Evolutionary conservation across 169 alveolate genomes (phyloP), one percentile per base, ranked within the genome.

Genomic region (Cryptosporidium sp.): DNA sequence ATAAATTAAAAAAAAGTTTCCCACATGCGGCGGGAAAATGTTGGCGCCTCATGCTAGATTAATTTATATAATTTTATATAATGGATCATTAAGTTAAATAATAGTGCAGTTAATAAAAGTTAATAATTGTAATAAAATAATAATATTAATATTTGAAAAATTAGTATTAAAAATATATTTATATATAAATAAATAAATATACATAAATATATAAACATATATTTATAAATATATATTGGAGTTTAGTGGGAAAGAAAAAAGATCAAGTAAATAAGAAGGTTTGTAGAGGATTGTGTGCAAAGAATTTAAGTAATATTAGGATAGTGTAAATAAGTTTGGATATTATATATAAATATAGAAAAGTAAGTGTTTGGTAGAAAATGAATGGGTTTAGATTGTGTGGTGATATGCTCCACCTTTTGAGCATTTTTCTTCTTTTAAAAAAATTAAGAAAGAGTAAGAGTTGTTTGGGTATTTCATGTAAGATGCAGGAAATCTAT

Each of bases 401-500:
- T 26, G 99, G 98, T 10, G 99, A 97, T 84, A 85, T 96, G 94
- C 95, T 98, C 67, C 99, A 97, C 92, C 93, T 97, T 52, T 91
- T 93, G 84, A 96, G 99, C 67, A 94, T 97, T 85, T 91, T 97
- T 44, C 93, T 97, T 56, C 98, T 98, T 62, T 93, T 97, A 58
- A 93, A 92, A 93, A 96, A 97, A 93, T 95, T 97, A 84, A 91
- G 96, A 84, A 93, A 93, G 69, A 91, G 97, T 62, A 97, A 96
- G 86, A 96, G 95, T 87, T 97, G 99, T 86, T 94, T 96, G 92
- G 99, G 99, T 2, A 95, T 98, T 56, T 96, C 99, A 21, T 95
- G 98, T 84, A 95, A 97, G 91, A 98, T 98, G 96, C 99, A 97
- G 92, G 99, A 98, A 93, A 93, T 97, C 87, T 98, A 97, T 85